phyloP scores from a whole-genome alignment of 495 filamentous ascomycete genomes.

The Aspergillus heteromorphus region DNA sequence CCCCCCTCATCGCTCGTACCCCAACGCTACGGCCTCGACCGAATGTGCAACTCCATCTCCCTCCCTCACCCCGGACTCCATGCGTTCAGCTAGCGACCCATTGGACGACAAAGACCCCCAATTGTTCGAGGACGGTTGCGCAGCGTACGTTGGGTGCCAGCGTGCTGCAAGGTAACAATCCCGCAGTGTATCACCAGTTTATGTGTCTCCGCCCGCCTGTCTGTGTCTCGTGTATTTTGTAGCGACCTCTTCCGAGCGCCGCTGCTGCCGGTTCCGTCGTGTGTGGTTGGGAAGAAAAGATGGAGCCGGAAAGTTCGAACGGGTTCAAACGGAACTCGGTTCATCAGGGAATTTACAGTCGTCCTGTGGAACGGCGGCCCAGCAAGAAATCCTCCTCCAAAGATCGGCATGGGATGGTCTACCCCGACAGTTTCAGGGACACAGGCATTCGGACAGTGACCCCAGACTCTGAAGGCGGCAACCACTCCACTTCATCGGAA shows the following conservation, averaged over 20 bases:
- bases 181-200: slow-evolving; percentile 10
- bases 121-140: slow-evolving; percentile 32
- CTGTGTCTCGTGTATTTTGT: slow-evolving; percentile 14
- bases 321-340: slow-evolving; percentile 39
- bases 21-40: slow-evolving; percentile 26
- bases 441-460: slow-evolving; percentile 45
- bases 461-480: slow-evolving; percentile 35
- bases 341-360: slow-evolving; percentile 38
- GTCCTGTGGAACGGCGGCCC: slow-evolving; percentile 43
- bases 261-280: slow-evolving; percentile 14
- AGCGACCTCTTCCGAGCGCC: slow-evolving; percentile 18
- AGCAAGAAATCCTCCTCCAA: slow-evolving; percentile 52
- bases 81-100: slow-evolving; percentile 40
- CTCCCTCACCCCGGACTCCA: slow-evolving; percentile 34
- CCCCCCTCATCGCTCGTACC: slow-evolving; percentile 24
- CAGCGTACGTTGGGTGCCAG: slow-evolving; percentile 24
- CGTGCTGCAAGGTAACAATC: slow-evolving; percentile 25
- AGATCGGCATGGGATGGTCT: slow-evolving; percentile 49
- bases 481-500: slow-evolving; percentile 38
- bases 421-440: slow-evolving; percentile 47
- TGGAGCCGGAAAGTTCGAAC: slow-evolving; percentile 44
- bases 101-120: slow-evolving; percentile 32
- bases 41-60: slow-evolving; percentile 30
- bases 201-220: slow-evolving; percentile 13
- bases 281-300: slow-evolving; percentile 20